Percentiles rank a stretch among this genome's conserved stretches.
Conservation (phyloP, 2,329 filamentous ascomycete species). For the Thielaviopsis populi region DNA sequence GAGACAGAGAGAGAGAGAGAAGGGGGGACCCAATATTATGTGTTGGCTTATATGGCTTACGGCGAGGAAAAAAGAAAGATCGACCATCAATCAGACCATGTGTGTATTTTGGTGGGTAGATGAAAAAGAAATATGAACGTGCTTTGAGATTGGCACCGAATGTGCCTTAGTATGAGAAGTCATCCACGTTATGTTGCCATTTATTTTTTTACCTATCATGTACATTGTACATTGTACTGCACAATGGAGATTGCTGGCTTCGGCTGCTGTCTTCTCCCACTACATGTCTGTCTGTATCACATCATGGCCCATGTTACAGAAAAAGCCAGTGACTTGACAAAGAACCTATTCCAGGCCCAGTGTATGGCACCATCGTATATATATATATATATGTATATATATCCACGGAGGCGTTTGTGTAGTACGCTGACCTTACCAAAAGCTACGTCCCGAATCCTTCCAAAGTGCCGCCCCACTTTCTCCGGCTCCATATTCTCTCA, state of each 20-base stretch:
- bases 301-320: too few species aligned
- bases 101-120: not conserved
- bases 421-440: not conserved
- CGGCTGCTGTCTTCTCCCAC: too few species aligned
- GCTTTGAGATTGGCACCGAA: not conserved
- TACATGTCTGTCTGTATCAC: too few species aligned
- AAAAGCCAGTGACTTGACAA: too few species aligned
- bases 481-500: not conserved
- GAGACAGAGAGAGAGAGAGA: not conserved
- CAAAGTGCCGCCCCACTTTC: not conserved
- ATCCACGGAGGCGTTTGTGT: not conserved
- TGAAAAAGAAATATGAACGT: not conserved
- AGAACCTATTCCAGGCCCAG: not conserved
- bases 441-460: not conserved
- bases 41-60: not conserved
- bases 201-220: too few species aligned
- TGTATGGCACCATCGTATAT: not conserved
- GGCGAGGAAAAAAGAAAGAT: not conserved
- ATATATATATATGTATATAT: not conserved
- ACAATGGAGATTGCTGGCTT: too few species aligned
- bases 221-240: too few species aligned
- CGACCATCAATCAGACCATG: not conserved
- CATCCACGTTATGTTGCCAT: too few species aligned
- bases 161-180: not conserved
- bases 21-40: not conserved